A percentile compares a stretch with the other conserved stretches of the same genome.
Conservation (phyloP, 1,284 basidiomycete genomes). For the Fistulinella cinereoalba region DNA sequence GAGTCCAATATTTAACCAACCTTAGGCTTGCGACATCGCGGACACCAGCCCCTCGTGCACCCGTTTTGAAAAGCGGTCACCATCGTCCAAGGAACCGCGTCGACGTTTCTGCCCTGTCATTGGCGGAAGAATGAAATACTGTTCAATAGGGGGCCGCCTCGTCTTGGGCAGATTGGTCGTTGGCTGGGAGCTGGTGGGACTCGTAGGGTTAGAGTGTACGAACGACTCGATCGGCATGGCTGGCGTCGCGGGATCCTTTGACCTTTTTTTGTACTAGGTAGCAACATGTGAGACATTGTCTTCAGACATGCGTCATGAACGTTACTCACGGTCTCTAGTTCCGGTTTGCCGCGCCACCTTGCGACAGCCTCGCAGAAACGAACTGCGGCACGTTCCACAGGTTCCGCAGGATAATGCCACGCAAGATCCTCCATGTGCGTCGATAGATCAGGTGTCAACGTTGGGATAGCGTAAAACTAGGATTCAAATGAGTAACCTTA, state of each 20-base stretch:
- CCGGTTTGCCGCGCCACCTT: conserved; percentile 77
- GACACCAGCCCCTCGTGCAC: conserved; percentile 11
- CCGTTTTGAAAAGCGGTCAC: conserved; percentile 27
- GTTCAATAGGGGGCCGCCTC: conserved; percentile 38
- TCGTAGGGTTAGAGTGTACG: conserved; percentile 61
- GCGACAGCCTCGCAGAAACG: conserved; percentile 77
- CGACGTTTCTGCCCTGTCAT: conserved; percentile 27
- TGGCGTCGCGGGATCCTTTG: conserved; percentile 33
- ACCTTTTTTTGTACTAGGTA: conserved; percentile 55
- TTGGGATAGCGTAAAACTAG: conserved; percentile 73
- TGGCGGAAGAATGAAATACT: conserved; percentile 40
- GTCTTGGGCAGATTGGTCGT: conserved; percentile 14
- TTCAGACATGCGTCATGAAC: background rate
- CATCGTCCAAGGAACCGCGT: conserved; percentile 30
- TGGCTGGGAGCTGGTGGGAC: conserved; percentile 37
- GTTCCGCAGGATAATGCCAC: conserved; percentile 75
- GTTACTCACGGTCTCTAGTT: conserved; percentile 65
- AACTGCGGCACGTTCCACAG: conserved; percentile 72
- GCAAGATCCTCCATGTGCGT: conserved; percentile 79
- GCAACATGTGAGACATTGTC: conserved; percentile 8
- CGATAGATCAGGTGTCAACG: conserved; percentile 64
- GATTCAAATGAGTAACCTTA: conserved; percentile 9
- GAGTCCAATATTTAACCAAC: conserved; percentile 2
- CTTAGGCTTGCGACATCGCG: conserved; percentile 5
- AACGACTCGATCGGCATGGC: conserved; percentile 58